Conservation (phyloP, 495 filamentous ascomycete species). For the Podospora australis region DNA sequence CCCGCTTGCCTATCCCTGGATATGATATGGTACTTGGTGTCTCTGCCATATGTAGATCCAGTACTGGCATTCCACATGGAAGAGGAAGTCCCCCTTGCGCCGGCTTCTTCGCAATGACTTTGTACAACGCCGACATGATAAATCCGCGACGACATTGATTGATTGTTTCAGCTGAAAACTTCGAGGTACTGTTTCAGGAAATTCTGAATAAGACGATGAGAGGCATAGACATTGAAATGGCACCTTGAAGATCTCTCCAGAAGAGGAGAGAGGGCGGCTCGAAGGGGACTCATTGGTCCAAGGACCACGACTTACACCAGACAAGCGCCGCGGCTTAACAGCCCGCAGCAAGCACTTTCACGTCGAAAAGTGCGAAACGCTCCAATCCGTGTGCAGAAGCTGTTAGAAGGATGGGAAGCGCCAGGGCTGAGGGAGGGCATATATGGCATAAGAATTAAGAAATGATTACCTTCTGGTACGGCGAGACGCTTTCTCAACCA, state of each 20-base stretch:
- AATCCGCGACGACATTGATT: too few relatives aligned
- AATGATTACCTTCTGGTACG: too few relatives aligned
- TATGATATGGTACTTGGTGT: too few relatives aligned
- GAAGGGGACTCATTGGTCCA: slow-evolving; percentile 3
- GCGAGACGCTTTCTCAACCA: too few relatives aligned
- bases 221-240: slow-evolving; percentile 2
- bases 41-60: too few relatives aligned
- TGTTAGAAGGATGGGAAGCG: slow-evolving; percentile 12
- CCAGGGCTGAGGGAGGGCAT: slow-evolving; percentile 14
- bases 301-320: slow-evolving; percentile 8
- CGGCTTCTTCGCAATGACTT: too few relatives aligned
- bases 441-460: slow-evolving; percentile 23
- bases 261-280: slow-evolving; percentile 7
- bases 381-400: background rate
- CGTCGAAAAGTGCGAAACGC: background rate
- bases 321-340: slow-evolving; percentile 10
- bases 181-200: too few relatives aligned
- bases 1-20: too few relatives aligned
- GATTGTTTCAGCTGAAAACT: too few relatives aligned
- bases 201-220: background rate
- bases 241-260: slow-evolving; percentile 5
- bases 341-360: background rate
- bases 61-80: too few relatives aligned
- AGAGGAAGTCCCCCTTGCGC: too few relatives aligned
- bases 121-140: too few relatives aligned